These are phyloP conservation scores for Populus hybrid DNA, from an alignment of 441 rosid genomes.

Conservation along the genomic window DNA sequence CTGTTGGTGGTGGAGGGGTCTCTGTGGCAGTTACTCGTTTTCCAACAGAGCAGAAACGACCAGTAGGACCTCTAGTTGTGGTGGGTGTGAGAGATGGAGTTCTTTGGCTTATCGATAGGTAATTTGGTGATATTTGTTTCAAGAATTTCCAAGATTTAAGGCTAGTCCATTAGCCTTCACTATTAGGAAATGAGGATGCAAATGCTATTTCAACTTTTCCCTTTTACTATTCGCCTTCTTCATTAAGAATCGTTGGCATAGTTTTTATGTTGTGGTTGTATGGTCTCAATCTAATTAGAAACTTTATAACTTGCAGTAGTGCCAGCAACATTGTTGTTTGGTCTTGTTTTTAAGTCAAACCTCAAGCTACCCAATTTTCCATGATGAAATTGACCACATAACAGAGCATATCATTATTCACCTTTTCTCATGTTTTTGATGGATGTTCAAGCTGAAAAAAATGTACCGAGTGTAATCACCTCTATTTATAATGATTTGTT, in stretches of 20 bases:
- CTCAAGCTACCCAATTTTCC: background rate
- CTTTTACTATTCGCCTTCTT: background rate
- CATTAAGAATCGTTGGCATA: background rate
- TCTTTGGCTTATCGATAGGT: slow-evolving; percentile 99
- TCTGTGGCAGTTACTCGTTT: slow-evolving; percentile 98
- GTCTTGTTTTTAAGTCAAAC: background rate
- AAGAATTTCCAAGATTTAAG: background rate
- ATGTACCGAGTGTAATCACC: background rate
- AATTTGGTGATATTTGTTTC: slow-evolving; percentile 20
- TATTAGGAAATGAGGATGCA: background rate
- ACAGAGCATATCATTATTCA: background rate
- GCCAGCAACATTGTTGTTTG: background rate
- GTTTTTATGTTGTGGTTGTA: background rate
- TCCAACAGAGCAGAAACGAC: slow-evolving; percentile 93
- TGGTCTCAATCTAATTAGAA: background rate
- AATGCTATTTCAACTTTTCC: background rate
- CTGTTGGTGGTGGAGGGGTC: slow-evolving; percentile 99
- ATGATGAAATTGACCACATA: background rate
- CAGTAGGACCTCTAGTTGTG: slow-evolving; percentile 92
- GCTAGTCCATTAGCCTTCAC: background rate
- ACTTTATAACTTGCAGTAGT: background rate
- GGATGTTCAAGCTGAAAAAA: background rate
- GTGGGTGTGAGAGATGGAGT: slow-evolving; percentile 98
- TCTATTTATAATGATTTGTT: background rate
- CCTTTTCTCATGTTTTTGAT: background rate